phyloP scores from a whole-genome alignment of 805 yeast genomes.

The Metschnikowia aberdeeniae region DNA sequence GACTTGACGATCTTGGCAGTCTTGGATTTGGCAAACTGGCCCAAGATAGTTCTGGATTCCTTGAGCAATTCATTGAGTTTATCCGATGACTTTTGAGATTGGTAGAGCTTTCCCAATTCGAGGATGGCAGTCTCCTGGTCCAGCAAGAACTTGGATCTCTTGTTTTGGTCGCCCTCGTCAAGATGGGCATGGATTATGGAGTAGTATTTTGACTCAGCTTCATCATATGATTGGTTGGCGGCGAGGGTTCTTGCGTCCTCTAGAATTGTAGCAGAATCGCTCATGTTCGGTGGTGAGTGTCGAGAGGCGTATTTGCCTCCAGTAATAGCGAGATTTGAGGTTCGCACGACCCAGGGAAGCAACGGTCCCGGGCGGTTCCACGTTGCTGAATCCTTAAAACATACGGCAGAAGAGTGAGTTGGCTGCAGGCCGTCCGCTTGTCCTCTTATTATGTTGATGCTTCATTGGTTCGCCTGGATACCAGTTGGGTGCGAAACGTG shows the following conservation, averaged over 20 bases:
- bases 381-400: too few species aligned
- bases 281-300: slow-evolving; percentile 13
- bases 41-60: slow-evolving; percentile 66
- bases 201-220: slow-evolving; percentile 60
- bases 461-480: not conserved
- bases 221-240: slow-evolving; percentile 41
- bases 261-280: slow-evolving; percentile 28
- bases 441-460: not conserved
- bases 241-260: slow-evolving; percentile 62
- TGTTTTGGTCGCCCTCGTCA: slow-evolving; percentile 20
- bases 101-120: slow-evolving; percentile 73
- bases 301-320: slow-evolving; percentile 1
- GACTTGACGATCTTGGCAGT: slow-evolving; percentile 85
- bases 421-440: too few species aligned
- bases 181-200: slow-evolving; percentile 36
- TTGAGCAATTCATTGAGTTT: slow-evolving; percentile 61
- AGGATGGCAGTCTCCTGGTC: slow-evolving; percentile 63
- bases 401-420: too few species aligned
- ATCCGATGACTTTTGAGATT: slow-evolving; percentile 41
- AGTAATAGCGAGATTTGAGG: slow-evolving; percentile 1
- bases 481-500: slow-evolving; percentile 3
- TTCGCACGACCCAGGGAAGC: not conserved
- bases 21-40: slow-evolving; percentile 85
- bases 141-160: slow-evolving; percentile 26
- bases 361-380: too few species aligned